These are phyloP conservation scores for Borovskyia barvae DNA, from an alignment of 208 protist species.

Conservation along the genomic window DNA sequence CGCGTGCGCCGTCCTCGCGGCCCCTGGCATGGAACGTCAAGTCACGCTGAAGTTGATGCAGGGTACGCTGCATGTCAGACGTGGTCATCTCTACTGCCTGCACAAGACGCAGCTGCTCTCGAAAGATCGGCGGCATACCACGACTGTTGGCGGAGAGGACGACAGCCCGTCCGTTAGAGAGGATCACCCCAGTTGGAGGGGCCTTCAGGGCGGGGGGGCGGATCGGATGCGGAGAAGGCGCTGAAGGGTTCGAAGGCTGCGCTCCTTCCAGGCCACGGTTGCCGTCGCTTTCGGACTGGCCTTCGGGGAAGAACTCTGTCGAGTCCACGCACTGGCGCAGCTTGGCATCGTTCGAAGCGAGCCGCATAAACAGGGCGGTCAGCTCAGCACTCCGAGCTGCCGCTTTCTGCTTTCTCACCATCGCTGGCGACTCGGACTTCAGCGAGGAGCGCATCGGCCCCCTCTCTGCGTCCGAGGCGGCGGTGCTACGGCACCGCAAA, in stretches of 20 bases:
- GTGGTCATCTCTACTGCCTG: constrained; percentile 25
- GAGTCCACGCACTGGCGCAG: neutral
- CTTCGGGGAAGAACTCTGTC: neutral
- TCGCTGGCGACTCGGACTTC: neutral
- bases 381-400: constrained; percentile 13
- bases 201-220: too few relatives aligned
- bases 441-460: neutral
- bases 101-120: constrained; percentile 35
- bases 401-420: neutral
- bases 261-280: neutral
- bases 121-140: constrained; percentile 47
- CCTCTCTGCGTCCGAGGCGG: too few relatives aligned
- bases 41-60: constrained; percentile 31
- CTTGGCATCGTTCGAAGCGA: constrained; percentile 3
- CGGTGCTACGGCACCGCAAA: too few relatives aligned
- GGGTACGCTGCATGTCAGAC: constrained; percentile 23
- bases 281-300: neutral
- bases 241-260: too few relatives aligned
- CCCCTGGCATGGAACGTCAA: constrained; percentile 14
- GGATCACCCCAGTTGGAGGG: constrained; percentile 15
- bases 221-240: too few relatives aligned
- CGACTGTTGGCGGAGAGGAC: constrained; percentile 33
- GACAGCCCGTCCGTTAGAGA: constrained; percentile 17
- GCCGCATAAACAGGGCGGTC: constrained; percentile 7
- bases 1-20: neutral